phyloP scores from a whole-genome alignment of 2,329 filamentous ascomycete species.

The Arachnomyces sp. region DNA sequence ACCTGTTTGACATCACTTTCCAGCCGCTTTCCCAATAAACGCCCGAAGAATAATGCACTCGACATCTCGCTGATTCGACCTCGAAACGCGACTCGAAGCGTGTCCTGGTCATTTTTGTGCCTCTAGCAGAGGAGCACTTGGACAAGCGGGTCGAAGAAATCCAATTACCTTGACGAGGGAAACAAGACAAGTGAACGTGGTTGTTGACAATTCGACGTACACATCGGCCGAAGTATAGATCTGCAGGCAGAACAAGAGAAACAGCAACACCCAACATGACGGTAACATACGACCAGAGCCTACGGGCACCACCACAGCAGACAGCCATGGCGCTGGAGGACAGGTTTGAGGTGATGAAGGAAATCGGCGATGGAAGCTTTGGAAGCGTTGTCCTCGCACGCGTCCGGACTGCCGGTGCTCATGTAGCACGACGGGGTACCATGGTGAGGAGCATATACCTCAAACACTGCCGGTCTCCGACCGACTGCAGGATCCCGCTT shows the following conservation, averaged over 20 bases:
- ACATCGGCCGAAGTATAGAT: conserved; percentile 14
- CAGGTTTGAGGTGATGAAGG: conserved; percentile 92
- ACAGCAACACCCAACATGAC: conserved; percentile 54
- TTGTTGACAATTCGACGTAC: conserved; percentile 4
- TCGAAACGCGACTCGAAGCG: conserved; percentile 1
- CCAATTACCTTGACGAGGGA: not conserved
- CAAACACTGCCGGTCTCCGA: conserved; percentile 9
- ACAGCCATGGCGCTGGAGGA: conserved; percentile 66
- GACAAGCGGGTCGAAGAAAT: not conserved
- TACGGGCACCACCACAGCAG: conserved; percentile 45
- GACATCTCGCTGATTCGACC: conserved; percentile 6
- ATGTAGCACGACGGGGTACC: conserved; percentile 79
- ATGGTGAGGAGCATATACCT: conserved; percentile 56
- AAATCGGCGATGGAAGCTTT: conserved; percentile 98
- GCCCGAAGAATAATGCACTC: conserved; percentile 6
- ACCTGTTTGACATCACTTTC: no score
- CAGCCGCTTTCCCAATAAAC: no score
- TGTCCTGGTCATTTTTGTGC: no score
- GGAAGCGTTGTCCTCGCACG: conserved; percentile 89
- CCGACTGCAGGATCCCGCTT: conserved; percentile 10
- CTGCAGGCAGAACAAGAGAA: conserved; percentile 33
- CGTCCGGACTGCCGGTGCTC: conserved; percentile 81
- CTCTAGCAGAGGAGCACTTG: no score
- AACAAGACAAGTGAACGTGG: conserved; percentile 1
- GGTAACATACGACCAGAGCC: conserved; percentile 63